These are phyloP conservation scores for Berkeleyomyces rouxiae DNA, from an alignment of 2,329 filamentous ascomycete species.

Conservation along the genomic window DNA sequence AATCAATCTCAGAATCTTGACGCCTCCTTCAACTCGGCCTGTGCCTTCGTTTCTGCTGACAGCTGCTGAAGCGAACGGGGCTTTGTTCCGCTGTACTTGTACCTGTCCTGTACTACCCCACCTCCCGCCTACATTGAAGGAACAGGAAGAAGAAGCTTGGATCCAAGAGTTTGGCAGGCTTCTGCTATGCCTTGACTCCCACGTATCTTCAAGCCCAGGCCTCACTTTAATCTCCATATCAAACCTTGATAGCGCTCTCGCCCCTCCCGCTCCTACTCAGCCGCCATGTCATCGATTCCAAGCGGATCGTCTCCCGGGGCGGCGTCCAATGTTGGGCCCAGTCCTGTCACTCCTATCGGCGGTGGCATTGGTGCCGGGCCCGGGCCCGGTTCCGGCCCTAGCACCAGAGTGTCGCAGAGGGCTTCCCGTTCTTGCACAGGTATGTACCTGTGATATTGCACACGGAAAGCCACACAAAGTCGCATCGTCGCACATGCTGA, in stretches of 20 bases:
- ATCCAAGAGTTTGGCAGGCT: background rate
- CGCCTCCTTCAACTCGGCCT: background rate
- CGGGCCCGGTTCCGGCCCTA: background rate
- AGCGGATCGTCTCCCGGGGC: background rate
- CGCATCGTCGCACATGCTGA: background rate
- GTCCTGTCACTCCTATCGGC: too few relatives aligned
- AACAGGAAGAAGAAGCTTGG: background rate
- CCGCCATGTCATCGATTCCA: background rate
- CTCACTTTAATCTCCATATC: background rate
- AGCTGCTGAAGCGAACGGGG: background rate
- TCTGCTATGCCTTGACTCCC: background rate
- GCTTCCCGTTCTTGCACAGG: constrained; percentile 12
- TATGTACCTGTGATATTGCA: background rate
- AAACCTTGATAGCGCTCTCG: background rate
- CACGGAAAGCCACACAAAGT: background rate
- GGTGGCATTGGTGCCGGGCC: too few relatives aligned
- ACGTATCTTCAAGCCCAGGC: background rate
- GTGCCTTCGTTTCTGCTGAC: background rate
- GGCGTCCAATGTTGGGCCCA: background rate
- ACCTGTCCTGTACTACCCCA: background rate
- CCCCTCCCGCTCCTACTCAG: background rate
- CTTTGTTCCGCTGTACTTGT: background rate
- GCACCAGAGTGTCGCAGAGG: constrained; percentile 10
- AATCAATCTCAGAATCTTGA: background rate
- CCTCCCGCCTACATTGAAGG: background rate